Percentiles rank a stretch among this genome's conserved stretches.
These are phyloP conservation scores for Phytopythium litorale DNA, from an alignment of 352 stramenopile species.

Conservation along the genomic window DNA sequence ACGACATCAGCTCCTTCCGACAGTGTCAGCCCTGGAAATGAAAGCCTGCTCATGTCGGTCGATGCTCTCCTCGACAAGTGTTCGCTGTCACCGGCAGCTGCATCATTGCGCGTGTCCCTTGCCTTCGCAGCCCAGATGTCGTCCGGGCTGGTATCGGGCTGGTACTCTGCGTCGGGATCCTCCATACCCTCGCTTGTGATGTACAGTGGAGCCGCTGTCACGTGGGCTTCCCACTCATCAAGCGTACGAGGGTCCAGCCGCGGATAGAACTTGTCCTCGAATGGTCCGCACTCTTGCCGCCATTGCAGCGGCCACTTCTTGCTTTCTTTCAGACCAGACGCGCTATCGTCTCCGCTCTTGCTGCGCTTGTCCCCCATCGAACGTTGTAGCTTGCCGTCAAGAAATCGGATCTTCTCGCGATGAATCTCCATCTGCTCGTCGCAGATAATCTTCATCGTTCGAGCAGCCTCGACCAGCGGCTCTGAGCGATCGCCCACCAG, in stretches of 20 bases:
- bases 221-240: conserved; percentile 73
- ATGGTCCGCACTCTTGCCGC: conserved; percentile 71
- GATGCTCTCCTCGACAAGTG: background rate
- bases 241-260: conserved; percentile 60
- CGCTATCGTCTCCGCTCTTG: conserved; percentile 18
- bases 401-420: conserved; percentile 46
- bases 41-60: conserved; percentile 3
- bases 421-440: conserved; percentile 76
- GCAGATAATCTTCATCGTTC: conserved; percentile 69
- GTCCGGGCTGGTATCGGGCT: background rate
- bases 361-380: conserved; percentile 9
- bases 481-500: conserved; percentile 55
- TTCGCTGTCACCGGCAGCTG: background rate
- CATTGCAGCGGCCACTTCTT: conserved; percentile 64
- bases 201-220: conserved; percentile 65
- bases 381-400: conserved; percentile 63
- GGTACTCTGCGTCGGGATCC: conserved; percentile 7
- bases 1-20: conserved; percentile 81
- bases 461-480: conserved; percentile 63
- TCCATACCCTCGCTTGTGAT: conserved; percentile 55
- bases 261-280: conserved; percentile 61
- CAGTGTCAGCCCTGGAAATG: conserved; percentile 50
- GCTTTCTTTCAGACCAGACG: conserved; percentile 24
- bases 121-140: conserved; percentile 13
- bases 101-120: background rate